phyloP scores from a whole-genome alignment of 352 stramenopile species.

The Peronospora farinosa region DNA sequence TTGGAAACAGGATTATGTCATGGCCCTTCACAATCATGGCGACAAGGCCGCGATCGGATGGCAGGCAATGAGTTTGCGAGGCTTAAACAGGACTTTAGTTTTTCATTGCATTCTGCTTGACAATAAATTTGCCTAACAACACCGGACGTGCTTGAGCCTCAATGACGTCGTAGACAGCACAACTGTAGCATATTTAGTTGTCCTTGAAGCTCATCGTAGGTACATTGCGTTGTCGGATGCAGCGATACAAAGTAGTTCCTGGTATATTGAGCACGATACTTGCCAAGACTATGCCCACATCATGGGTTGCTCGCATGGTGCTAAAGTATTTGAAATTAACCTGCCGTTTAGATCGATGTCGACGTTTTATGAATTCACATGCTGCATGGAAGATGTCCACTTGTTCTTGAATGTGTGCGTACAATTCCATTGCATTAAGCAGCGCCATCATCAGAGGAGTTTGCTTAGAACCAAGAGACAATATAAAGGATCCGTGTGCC shows the following conservation, averaged over 20 bases:
- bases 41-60: constrained; percentile 24
- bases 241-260: constrained; percentile 41
- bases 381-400: constrained; percentile 77
- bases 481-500: no score
- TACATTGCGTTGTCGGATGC: constrained; percentile 42
- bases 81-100: constrained; percentile 31
- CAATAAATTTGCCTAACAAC: constrained; percentile 31
- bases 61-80: constrained; percentile 10
- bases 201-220: no score
- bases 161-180: no score
- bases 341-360: constrained; percentile 47
- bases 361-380: constrained; percentile 61
- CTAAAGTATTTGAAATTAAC: constrained; percentile 60
- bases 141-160: no score
- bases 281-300: constrained; percentile 60
- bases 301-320: constrained; percentile 56
- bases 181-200: no score
- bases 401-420: constrained; percentile 67
- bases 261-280: constrained; percentile 40
- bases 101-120: constrained; percentile 53
- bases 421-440: constrained; percentile 45
- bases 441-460: constrained; percentile 15
- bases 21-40: constrained; percentile 12
- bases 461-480: no score
- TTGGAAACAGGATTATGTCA: constrained; percentile 26